Base-by-base conservation (phyloP, 768 basidiomycete species). In the Porpolomopsis calyptriformis region DNA sequence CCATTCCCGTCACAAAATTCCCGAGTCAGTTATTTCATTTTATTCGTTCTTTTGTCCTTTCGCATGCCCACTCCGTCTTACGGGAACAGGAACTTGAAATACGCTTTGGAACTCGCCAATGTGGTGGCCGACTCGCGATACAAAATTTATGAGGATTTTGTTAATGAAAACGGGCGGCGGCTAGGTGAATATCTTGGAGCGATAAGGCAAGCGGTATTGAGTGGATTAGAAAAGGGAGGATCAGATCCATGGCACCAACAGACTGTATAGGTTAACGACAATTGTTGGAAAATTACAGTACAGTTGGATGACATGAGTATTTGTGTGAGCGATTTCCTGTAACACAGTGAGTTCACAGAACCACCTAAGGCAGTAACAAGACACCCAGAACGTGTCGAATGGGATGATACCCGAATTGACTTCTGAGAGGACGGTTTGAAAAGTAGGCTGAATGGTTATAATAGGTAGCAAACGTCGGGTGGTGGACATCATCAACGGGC, bases 101-200 rank as follows among this genome's bases (percentile, higher is more conserved):
- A 74, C 7, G 80, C 83, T 0, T 63, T 97, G 49, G 69, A 82
- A 37, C 71, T 97, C 4, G 79, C 78, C n/a, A 90, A 86, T 53
- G 68, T 86, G 25, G 82, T 97, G 4, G 91, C 90, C 0, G 89
- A 92, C 60, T 88, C 89, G 49, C 75, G 86, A 36, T 85, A 87
- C 63, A 78, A 78, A 53, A 63, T 96, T 11, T 91, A 92, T 55
- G 78, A 86, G 52, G 90, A 90, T 60, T 96, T 94, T 62, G 68
- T 83, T 20, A 70, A 69, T 40, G 69, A 73, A 38, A 72, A 76
- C 23, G 79, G 79, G 6, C 69, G 76, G 33, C 65, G 74, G 48
- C 60, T 96, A 36, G 73, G 70, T 6, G 82, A 82, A 47, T 94
- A 96, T 59, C 64, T 96, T 26, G 73, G 72, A 0, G 77, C 77